phyloP scores from a whole-genome alignment of 2,329 filamentous ascomycete species.

The Tolypocladium album region DNA sequence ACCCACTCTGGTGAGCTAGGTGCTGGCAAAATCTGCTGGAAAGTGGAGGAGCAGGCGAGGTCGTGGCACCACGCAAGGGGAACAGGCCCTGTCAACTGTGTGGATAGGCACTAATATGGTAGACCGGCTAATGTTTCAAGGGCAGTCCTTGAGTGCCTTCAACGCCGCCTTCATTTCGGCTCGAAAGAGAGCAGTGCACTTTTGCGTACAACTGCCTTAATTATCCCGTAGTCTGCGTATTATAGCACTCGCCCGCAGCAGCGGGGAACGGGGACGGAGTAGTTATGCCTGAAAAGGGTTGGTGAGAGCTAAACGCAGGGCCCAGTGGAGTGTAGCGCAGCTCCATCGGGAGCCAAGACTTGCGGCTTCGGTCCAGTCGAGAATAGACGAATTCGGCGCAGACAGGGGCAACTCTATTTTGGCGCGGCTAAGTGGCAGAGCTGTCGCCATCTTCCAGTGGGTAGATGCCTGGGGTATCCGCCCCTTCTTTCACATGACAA shows the following conservation, averaged over 20 bases:
- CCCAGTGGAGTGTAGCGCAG: background rate
- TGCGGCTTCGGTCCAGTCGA: background rate
- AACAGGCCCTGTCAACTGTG: background rate
- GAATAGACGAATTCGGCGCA: background rate
- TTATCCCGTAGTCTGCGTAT: no score
- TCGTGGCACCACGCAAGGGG: background rate
- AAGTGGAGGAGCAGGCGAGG: background rate
- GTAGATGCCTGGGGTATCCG: background rate
- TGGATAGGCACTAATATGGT: background rate
- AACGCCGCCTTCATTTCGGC: background rate
- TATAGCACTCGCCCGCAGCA: background rate
- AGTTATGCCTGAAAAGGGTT: background rate
- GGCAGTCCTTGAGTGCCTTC: background rate
- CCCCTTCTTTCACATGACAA: no score
- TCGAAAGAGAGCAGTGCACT: background rate
- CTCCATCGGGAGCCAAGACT: background rate
- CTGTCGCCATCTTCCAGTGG: background rate
- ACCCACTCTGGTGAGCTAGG: background rate
- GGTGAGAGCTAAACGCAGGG: background rate
- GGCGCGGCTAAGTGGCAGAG: background rate
- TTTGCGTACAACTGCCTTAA: background rate
- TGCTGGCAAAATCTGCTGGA: background rate
- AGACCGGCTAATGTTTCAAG: background rate
- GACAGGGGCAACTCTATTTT: background rate
- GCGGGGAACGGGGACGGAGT: background rate